phyloP scores from a whole-genome alignment of 2,329 filamentous ascomycete species.

The Fusarium udum region DNA sequence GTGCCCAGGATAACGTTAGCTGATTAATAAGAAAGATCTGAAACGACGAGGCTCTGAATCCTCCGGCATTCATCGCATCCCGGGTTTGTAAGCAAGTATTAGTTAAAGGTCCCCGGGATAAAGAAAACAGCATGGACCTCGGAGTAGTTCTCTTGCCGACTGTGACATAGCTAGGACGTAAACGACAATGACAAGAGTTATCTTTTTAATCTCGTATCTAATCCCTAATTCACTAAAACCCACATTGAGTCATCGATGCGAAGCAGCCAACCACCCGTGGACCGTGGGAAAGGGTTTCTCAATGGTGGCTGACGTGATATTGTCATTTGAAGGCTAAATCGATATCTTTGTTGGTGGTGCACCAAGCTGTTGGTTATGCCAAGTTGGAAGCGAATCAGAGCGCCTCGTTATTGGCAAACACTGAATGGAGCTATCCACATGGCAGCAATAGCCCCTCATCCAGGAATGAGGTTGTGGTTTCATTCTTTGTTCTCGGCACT shows the following conservation, averaged over 20 bases:
- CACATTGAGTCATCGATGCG: not conserved
- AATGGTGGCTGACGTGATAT: not conserved
- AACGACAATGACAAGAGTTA: not conserved
- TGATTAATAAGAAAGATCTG: not conserved
- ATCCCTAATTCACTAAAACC: not conserved
- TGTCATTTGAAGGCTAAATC: not conserved
- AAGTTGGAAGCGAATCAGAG: not conserved
- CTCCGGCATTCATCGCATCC: not conserved
- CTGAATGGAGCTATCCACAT: not conserved
- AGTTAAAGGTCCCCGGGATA: not conserved
- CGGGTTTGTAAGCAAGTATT: not conserved
- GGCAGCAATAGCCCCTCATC: not conserved
- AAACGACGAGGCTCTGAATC: not conserved
- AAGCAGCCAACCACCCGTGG: not conserved
- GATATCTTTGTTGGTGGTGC: not conserved
- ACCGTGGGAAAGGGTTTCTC: not conserved
- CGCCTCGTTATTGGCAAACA: not conserved
- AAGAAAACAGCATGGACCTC: not conserved
- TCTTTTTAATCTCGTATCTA: accelerated
- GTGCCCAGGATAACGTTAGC: not conserved
- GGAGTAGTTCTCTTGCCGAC: not conserved
- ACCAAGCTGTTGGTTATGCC: not conserved
- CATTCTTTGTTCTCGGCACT: not conserved
- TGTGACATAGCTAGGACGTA: not conserved
- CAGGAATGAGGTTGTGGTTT: not conserved